A percentile compares a stretch with the other conserved stretches of the same genome.
phyloP scores from a whole-genome alignment of 2,329 filamentous ascomycete genomes.

The Talaromyces islandicus region DNA sequence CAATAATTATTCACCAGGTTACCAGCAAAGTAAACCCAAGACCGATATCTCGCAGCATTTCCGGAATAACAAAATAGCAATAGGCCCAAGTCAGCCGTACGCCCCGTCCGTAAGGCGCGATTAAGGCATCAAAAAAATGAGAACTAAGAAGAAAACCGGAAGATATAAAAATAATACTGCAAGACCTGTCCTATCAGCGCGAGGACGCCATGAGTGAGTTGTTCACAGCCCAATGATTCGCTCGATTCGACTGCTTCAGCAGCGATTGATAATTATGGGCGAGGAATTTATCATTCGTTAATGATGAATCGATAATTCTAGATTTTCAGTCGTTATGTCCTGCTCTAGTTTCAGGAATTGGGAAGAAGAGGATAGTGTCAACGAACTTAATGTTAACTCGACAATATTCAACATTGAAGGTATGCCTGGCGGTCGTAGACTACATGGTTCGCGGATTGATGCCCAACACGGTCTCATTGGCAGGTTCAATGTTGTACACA shows the following conservation, averaged over 20 bases:
- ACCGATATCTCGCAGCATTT: neutral
- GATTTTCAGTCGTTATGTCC: neutral
- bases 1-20: neutral
- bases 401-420: neutral
- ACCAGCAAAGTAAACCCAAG: no score
- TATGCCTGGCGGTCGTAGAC: no score
- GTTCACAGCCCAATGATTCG: conserved; percentile 10
- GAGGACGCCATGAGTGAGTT: conserved; percentile 9
- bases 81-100: neutral
- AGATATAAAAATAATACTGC: neutral
- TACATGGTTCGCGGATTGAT: neutral
- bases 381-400: neutral
- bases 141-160: no score
- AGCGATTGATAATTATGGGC: neutral
- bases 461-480: conserved; percentile 2
- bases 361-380: neutral
- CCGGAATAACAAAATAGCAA: no score
- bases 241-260: neutral
- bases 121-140: conserved; percentile 5
- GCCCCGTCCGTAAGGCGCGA: neutral
- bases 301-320: neutral
- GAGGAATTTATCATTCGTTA: neutral
- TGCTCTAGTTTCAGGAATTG: neutral
- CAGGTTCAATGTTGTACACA: neutral
- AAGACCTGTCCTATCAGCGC: neutral